These are phyloP conservation scores for Cadophora malorum DNA, from an alignment of 2,329 filamentous ascomycete genomes.

Conservation along the genomic window DNA sequence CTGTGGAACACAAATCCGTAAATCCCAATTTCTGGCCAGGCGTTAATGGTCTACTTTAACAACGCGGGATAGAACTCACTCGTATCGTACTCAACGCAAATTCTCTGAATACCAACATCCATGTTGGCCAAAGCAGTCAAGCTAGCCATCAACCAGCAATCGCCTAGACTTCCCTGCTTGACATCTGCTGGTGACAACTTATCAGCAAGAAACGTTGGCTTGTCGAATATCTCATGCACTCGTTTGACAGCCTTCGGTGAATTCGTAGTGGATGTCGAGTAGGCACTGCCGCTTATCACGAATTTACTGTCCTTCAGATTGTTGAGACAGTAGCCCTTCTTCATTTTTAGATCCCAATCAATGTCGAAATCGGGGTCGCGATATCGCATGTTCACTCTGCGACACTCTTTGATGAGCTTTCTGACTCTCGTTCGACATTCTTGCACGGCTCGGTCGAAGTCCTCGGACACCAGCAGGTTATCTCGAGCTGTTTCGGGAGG, in stretches of 20 bases:
- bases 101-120: conserved; percentile 69
- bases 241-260: conserved; percentile 79
- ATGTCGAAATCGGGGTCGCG: conserved; percentile 80
- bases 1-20: conserved; percentile 90
- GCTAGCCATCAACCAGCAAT: conserved; percentile 87
- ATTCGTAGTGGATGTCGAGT: conserved; percentile 54
- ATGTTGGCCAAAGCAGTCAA: conserved; percentile 79
- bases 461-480: conserved; percentile 65
- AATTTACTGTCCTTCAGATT: conserved; percentile 51
- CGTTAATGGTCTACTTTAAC: conserved; percentile 18
- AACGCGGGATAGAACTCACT: conserved; percentile 35
- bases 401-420: conserved; percentile 69
- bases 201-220: conserved; percentile 79
- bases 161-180: conserved; percentile 77
- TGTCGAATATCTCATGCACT: conserved; percentile 77
- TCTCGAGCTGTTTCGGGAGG: conserved; percentile 56
- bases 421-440: conserved; percentile 70
- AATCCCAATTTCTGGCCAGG: conserved; percentile 66
- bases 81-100: conserved; percentile 78
- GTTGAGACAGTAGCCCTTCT: conserved; percentile 46
- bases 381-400: conserved; percentile 82
- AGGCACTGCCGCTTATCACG: conserved; percentile 54
- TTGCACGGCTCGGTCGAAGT: conserved; percentile 73
- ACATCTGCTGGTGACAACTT: conserved; percentile 81
- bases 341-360: conserved; percentile 60